Percentiles rank a stretch among this genome's conserved stretches.
Evolutionary conservation across 2,329 filamentous ascomycete genomes (phyloP).

Genomic region (Trichoderma brevicompactum): DNA sequence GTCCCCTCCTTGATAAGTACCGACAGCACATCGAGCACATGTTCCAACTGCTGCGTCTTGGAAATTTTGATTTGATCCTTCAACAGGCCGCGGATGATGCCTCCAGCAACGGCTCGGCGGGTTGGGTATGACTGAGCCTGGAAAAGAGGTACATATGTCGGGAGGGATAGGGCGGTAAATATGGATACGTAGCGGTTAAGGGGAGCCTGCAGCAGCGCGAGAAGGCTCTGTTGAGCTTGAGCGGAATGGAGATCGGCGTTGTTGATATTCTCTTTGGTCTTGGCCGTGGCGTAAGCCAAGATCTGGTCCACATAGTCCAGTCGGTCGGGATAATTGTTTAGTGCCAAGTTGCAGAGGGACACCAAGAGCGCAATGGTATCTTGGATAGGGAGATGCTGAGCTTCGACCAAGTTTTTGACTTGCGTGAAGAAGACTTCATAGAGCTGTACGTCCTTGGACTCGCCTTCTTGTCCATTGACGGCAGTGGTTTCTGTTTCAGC

Average conservation of each 20-base stretch:
- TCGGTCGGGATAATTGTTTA: constrained; percentile 93
- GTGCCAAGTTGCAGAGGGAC: constrained; percentile 88
- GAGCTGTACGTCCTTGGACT: constrained; percentile 72
- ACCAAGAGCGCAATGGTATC: constrained; percentile 93
- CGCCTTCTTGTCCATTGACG: constrained; percentile 50
- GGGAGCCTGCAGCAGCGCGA: constrained; percentile 88
- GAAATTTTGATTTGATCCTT: constrained; percentile 80
- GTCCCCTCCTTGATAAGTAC: constrained; percentile 94
- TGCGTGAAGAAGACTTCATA: constrained; percentile 98
- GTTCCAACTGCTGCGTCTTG: constrained; percentile 79
- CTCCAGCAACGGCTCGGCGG: constrained; percentile 84
- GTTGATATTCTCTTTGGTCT: constrained; percentile 87
- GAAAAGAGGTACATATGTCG: constrained; percentile 87
- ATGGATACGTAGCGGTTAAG: constrained; percentile 89
- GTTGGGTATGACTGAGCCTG: constrained; percentile 93
- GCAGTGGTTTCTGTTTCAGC: constrained; percentile 50
- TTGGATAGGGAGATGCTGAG: constrained; percentile 87
- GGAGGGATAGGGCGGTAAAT: constrained; percentile 93
- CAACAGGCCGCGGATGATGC: constrained; percentile 82
- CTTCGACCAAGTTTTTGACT: constrained; percentile 90
- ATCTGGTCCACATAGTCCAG: constrained; percentile 97
- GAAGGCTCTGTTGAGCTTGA: constrained; percentile 83
- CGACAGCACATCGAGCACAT: constrained; percentile 83
- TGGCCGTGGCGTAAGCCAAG: constrained; percentile 82
- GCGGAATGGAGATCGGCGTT: constrained; percentile 93